Conservation (phyloP, 495 filamentous ascomycete species). For the Stereocaulon alpinum region DNA sequence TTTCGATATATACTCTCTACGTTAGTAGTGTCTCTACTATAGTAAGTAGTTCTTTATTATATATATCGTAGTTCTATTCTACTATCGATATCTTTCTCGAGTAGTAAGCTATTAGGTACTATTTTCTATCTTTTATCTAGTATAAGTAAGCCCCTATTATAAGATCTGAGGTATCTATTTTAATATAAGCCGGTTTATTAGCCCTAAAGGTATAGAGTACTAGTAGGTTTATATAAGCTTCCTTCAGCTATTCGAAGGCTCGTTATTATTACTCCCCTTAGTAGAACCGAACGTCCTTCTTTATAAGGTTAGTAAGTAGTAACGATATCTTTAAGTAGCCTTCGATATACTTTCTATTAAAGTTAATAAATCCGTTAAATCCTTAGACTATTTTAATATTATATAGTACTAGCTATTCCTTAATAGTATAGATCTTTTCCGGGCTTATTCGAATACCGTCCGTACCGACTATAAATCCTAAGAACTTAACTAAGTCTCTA, state of each 20-base stretch:
- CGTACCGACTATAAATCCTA: constrained; percentile 25
- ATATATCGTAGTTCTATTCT: too few relatives aligned
- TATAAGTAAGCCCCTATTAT: too few relatives aligned
- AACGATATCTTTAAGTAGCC: constrained; percentile 9
- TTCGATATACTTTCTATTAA: constrained; percentile 20
- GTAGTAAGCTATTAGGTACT: constrained; percentile 14
- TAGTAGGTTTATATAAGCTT: constrained; percentile 8
- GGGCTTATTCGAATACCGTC: constrained; percentile 26
- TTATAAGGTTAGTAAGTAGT: constrained; percentile 13
- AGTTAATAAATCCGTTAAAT: constrained; percentile 21
- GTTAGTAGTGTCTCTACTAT: constrained; percentile 8
- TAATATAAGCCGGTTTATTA: too few relatives aligned
- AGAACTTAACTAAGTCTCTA: constrained; percentile 25
- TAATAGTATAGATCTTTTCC: constrained; percentile 23
- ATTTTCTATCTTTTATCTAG: neutral
- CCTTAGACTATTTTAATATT: constrained; percentile 18
- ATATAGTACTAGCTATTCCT: constrained; percentile 6
- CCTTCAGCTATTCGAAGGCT: constrained; percentile 15
- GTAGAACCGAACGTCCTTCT: constrained; percentile 11
- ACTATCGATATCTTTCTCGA: constrained; percentile 13
- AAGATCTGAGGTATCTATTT: too few relatives aligned
- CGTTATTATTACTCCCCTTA: constrained; percentile 13
- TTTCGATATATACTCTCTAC: constrained; percentile 18
- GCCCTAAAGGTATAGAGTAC: too few relatives aligned
- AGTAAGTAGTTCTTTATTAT: too few relatives aligned